phyloP scores from a whole-genome alignment of 495 filamentous ascomycete genomes.

The Podospora didyma region DNA sequence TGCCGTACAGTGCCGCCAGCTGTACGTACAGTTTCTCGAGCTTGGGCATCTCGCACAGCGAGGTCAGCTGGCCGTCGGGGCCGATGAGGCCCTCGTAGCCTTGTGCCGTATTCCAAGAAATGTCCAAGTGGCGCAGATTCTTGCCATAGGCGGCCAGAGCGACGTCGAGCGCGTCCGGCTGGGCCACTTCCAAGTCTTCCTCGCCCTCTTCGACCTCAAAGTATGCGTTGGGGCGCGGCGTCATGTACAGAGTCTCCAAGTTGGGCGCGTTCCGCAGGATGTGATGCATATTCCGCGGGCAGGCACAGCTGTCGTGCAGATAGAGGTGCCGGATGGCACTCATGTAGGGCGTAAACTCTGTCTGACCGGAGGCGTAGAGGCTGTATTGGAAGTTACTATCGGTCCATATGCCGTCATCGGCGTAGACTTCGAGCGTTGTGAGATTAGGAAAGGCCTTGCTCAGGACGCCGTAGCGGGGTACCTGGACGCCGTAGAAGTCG shows the following conservation, averaged over 20 bases:
- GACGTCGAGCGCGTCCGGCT: slow-evolving; percentile 23
- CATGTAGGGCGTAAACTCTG: slow-evolving; percentile 14
- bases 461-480: slow-evolving; percentile 15
- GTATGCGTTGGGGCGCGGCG: slow-evolving; percentile 13
- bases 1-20: slow-evolving; percentile 22
- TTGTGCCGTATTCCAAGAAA: slow-evolving; percentile 21
- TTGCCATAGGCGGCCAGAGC: slow-evolving; percentile 18
- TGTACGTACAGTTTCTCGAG: slow-evolving; percentile 27
- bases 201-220: background rate
- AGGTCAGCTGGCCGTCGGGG: slow-evolving; percentile 22
- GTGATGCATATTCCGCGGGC: slow-evolving; percentile 21
- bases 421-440: slow-evolving; percentile 24
- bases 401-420: slow-evolving; percentile 26
- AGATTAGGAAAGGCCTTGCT: slow-evolving; percentile 20
- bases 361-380: too few relatives aligned
- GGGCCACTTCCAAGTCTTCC: background rate
- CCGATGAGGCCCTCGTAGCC: slow-evolving; percentile 20
- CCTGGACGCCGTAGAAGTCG: slow-evolving; percentile 21
- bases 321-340: slow-evolving; percentile 20
- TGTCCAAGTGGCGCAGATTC: slow-evolving; percentile 26
- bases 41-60: slow-evolving; percentile 12
- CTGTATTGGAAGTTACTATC: background rate
- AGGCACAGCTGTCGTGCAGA: slow-evolving; percentile 25
- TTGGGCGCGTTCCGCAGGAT: slow-evolving; percentile 24
- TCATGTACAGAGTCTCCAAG: slow-evolving; percentile 31